Evolutionary conservation across 441 rosid genomes (phyloP).

Genomic region (Jatropha podagrica): DNA sequence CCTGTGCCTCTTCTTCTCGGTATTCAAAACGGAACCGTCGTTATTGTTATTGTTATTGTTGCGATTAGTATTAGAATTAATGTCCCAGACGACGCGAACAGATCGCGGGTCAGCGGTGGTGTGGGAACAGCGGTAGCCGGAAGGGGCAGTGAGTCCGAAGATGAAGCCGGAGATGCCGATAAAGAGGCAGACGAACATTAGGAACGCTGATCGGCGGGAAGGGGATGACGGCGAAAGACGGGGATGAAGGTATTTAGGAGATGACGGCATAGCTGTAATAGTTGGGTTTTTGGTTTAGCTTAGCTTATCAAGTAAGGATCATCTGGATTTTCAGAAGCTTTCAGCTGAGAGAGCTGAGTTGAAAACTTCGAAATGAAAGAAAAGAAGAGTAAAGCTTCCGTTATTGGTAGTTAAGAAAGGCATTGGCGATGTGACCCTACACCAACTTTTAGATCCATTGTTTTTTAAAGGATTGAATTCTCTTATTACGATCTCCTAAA

Average conservation of each 20-base stretch:
- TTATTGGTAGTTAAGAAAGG: background rate
- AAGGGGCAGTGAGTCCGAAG: constrained; percentile 50
- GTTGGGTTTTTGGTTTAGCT: background rate
- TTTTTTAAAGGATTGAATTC: no score
- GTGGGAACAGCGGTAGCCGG: constrained; percentile 35
- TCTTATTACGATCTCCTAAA: no score
- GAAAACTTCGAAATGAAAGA: no score
- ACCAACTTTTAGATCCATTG: no score
- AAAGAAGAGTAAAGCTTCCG: background rate
- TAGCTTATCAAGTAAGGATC: background rate
- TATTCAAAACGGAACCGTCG: background rate
- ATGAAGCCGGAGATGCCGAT: constrained; percentile 68
- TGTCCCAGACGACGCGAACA: constrained; percentile 61
- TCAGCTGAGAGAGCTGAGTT: no score
- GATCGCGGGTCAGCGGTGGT: constrained; percentile 42
- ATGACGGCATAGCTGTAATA: constrained; percentile 60
- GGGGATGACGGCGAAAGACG: constrained; percentile 37
- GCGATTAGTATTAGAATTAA: constrained; percentile 25
- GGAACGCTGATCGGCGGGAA: constrained; percentile 49
- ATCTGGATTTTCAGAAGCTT: background rate
- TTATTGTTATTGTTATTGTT: constrained; percentile 22
- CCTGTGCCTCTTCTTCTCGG: constrained; percentile 47
- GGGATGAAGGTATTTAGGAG: constrained; percentile 60
- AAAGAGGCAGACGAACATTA: constrained; percentile 46
- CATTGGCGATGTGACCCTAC: background rate